Base-by-base conservation (phyloP, 331 rosid species). In the Stylosanthes scabra region DNA sequence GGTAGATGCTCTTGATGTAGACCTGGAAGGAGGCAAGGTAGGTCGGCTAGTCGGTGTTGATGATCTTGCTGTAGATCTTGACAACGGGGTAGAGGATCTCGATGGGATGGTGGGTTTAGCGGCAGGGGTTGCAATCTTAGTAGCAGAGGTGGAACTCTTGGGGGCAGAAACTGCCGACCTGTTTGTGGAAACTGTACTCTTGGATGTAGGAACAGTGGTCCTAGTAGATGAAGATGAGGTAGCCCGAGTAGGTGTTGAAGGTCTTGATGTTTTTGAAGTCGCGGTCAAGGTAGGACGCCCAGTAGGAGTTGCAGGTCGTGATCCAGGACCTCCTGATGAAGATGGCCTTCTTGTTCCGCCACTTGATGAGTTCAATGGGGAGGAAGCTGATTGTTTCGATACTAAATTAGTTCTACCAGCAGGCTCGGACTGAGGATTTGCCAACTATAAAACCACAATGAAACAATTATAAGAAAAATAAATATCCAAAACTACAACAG, bases 301-400 rank as follows among this genome's bases (percentile, higher is more conserved):
- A 64, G 93, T 88, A 76, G 99, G 97, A 68, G 97, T 88, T 31
- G 88, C 89, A 64, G 93, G 91, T 72, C 99, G 90, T 72, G 97
- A 91, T 81, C 96, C 97, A 14, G 96, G 96, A 72, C 96, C 99
- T 54, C 93, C 96, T 3, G 97, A 88, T 73, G 99, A 92, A 12
- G 97, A 88, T 44, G 97, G 99, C 74, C 96, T 85, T 64, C 97
- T 87, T 66, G 78, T 83, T 69, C 89, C 88, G 3, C 87, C 85
- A 85, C 86, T 80, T 67, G 96, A 91, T 82, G 93, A 78, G 81
- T 86, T 90, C 84, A 87, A 59, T 61, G 97, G 97, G 72, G 98
- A 91, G 58, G 93, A 83, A 81, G 81, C 66, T 45, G 86, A 69
- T 85, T 83, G 97, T 83, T 83, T 94, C 27, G 91, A 75, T 80